Evolutionary conservation across 2,329 filamentous ascomycete species (phyloP).

Genomic region (Diaporthe velutina): DNA sequence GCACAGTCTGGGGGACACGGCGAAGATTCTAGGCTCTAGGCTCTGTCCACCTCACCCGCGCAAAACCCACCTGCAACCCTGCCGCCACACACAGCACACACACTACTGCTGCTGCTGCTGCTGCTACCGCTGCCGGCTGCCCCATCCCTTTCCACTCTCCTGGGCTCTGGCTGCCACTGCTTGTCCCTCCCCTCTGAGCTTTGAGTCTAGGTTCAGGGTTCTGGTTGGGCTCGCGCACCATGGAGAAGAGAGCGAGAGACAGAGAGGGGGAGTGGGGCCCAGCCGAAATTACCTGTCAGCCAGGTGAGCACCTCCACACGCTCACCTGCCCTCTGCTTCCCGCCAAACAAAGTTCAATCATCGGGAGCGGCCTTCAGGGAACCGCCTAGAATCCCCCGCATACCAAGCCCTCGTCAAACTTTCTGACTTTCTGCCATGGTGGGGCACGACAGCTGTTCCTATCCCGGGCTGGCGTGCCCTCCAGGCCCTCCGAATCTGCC

Average conservation of each 20-base stretch:
- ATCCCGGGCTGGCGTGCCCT: conserved; percentile 11
- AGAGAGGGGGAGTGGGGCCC: neutral
- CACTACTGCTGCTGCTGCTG: neutral
- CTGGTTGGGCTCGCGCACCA: conserved; percentile 4
- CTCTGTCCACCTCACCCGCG: conserved; percentile 8
- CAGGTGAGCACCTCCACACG: conserved; percentile 14
- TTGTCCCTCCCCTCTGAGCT: too few relatives aligned
- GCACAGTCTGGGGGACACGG: conserved; percentile 33
- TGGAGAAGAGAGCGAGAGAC: neutral
- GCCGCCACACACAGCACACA: neutral
- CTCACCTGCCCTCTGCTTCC: conserved; percentile 16
- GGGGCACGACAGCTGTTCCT: conserved; percentile 20
- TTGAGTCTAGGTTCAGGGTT: neutral
- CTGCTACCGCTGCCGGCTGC: neutral
- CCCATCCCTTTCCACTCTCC: conserved; percentile 24
- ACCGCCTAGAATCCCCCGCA: conserved; percentile 34
- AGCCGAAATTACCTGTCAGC: conserved; percentile 17
- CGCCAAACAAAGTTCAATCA: conserved; percentile 31
- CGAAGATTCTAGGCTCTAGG: conserved; percentile 37
- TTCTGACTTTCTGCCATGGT: conserved; percentile 25
- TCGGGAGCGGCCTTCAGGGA: conserved; percentile 30
- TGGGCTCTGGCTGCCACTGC: conserved; percentile 10
- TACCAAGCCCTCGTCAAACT: conserved; percentile 29
- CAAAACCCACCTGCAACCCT: neutral
- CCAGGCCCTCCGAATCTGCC: conserved; percentile 14